A percentile compares a stretch with the other conserved stretches of the same genome.
These are phyloP conservation scores for Chytridium lagenaria DNA, from an alignment of 371 early-diverging fungal species.

Conservation along the genomic window DNA sequence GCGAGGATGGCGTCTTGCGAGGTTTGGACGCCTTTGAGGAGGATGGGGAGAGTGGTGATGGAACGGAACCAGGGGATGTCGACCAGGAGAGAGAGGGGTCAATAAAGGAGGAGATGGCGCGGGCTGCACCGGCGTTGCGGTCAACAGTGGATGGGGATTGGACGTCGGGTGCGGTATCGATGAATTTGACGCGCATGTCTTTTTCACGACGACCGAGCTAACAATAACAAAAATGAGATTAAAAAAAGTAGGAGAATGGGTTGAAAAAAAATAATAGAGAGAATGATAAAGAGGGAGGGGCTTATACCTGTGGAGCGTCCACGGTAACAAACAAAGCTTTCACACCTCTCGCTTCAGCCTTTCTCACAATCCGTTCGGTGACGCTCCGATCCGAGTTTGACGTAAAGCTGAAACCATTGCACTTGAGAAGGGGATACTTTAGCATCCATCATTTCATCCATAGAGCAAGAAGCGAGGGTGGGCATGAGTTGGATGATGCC, in stretches of 20 bases:
- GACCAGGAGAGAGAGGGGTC: slow-evolving; percentile 82
- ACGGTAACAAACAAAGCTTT: slow-evolving; percentile 90
- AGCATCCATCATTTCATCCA: slow-evolving; percentile 67
- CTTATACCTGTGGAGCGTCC: slow-evolving; percentile 78
- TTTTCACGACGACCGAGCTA: slow-evolving; percentile 85
- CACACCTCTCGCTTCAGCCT: slow-evolving; percentile 83
- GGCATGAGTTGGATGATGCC: slow-evolving; percentile 72
- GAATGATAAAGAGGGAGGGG: not conserved
- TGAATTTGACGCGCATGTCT: slow-evolving; percentile 87
- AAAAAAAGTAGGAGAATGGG: too few relatives aligned
- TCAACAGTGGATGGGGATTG: slow-evolving; percentile 33
- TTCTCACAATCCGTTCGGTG: slow-evolving; percentile 73
- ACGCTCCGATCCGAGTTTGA: slow-evolving; percentile 78
- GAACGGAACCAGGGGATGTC: slow-evolving; percentile 83
- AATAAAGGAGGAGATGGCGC: slow-evolving; percentile 79
- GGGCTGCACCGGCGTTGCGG: slow-evolving; percentile 70
- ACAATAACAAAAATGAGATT: too few relatives aligned
- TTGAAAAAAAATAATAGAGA: too few relatives aligned
- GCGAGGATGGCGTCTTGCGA: slow-evolving; percentile 91
- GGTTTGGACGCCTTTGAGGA: slow-evolving; percentile 90
- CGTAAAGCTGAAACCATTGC: slow-evolving; percentile 94
- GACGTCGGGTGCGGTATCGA: slow-evolving; percentile 51
- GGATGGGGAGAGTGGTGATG: slow-evolving; percentile 84
- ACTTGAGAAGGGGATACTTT: slow-evolving; percentile 50
- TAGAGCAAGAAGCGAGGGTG: slow-evolving; percentile 74